Evolutionary conservation across 2,329 filamentous ascomycete species (phyloP).

Genomic region (Phialophora expanda): DNA sequence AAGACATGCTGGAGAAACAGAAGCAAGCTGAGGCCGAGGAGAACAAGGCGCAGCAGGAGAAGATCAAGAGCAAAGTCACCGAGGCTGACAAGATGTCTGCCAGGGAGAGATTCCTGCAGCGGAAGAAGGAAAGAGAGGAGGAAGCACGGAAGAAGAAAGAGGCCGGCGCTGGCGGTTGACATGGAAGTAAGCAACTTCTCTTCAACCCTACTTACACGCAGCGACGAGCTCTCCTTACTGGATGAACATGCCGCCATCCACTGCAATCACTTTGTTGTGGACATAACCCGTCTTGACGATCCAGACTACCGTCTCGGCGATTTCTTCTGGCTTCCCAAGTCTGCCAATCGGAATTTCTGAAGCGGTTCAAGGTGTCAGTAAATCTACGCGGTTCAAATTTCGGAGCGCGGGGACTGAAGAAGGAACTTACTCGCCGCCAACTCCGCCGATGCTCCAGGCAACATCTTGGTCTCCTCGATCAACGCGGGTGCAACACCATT

Average conservation of each 20-base stretch:
- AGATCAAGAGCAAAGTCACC: slow-evolving; percentile 64
- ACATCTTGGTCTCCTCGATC: slow-evolving; percentile 54
- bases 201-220: not conserved
- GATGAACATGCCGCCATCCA: slow-evolving; percentile 50
- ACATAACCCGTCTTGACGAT: slow-evolving; percentile 55
- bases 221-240: slow-evolving; percentile 33
- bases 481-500: slow-evolving; percentile 57
- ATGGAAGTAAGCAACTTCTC: not conserved
- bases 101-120: slow-evolving; percentile 65
- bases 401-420: too few relatives aligned
- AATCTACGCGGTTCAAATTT: not conserved
- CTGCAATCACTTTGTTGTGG: slow-evolving; percentile 53
- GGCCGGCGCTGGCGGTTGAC: slow-evolving; percentile 24
- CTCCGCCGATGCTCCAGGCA: slow-evolving; percentile 46
- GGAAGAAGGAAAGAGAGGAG: slow-evolving; percentile 59
- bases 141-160: slow-evolving; percentile 42
- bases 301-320: slow-evolving; percentile 56
- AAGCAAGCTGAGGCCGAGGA: slow-evolving; percentile 63
- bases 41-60: slow-evolving; percentile 59
- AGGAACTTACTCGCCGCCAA: slow-evolving; percentile 30
- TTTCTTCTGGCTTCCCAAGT: slow-evolving; percentile 53
- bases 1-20: slow-evolving; percentile 60
- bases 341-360: slow-evolving; percentile 52
- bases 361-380: slow-evolving; percentile 11
- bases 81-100: slow-evolving; percentile 63